Base-by-base conservation (phyloP, 176 grass and related monocot species). In the Saccharum officinarum region DNA sequence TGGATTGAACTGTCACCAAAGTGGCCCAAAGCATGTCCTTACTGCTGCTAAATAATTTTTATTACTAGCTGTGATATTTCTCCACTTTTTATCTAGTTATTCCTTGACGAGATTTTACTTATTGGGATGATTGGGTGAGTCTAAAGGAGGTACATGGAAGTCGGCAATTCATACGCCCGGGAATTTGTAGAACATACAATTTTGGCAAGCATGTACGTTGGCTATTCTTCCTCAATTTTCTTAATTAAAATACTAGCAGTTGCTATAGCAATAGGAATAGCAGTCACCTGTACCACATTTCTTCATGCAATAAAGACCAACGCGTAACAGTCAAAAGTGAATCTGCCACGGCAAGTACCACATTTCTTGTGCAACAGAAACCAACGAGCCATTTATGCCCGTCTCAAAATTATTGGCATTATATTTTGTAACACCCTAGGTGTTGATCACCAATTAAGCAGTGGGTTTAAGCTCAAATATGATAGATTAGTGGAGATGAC, bases 21-120 rank as follows among this genome's bases (percentile, higher is more conserved):
- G 72, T 99, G 97, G 97, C 97, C 97, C 45, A 96, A 99, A 92
- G 97, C 97, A 99, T 99, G 96, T 99, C 97, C 94, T 99, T 96
- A 14, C 71, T 80, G 30, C 57, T 45, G 22, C n/a, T 80, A 77
- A 52, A 75, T 15, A 54, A 14, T 70, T 75, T 75, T 90, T 2
- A 42, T 60, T 30, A 76, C 1, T 71, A 42, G 10, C 64, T 85
- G 33, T 77, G 14, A 9, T 42, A 46, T 67, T 57, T 71, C 78
- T 46, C 26, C 36, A 39, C 23, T 23, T 75, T 77, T 46, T 88
- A 49, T 79, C 16, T 76, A 39, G 18, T 85, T 86, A 49, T 89
- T 92, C 97, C 93, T 99, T 99, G 88, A 99, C 90, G 36, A 86
- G n/a, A 65, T 76, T 88, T 92, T 88, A 99, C 97, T 99, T 99